Base-by-base conservation (phyloP, 139 green algal genomes). In the Auxenochlorella protothecoides region DNA sequence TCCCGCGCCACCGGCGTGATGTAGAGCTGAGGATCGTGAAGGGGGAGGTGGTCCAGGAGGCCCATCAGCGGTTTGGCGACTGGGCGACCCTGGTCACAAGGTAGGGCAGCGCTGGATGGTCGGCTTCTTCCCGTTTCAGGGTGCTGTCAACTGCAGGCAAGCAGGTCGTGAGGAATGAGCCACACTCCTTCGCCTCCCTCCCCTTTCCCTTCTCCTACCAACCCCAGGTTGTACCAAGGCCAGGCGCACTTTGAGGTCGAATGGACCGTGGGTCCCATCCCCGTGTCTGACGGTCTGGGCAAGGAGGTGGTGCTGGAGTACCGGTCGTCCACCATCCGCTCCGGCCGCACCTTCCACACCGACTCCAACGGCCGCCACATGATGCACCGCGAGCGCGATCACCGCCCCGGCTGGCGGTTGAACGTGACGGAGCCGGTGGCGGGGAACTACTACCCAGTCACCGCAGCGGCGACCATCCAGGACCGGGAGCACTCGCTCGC, bases 361-460 rank as follows among this genome's bases (percentile, higher is more conserved):
- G 89, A 94, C 63, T 64, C 83, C 63, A 94, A 94, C 65, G 89
- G 89, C 3, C 78, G 86, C 5, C 81, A 89, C 68, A 89, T 92
- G 85, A 66, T 88, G 55, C 56, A 68, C 13, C 79, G 89, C 7
- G 53, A 71, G 55, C 67, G 71, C 5, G 75, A 90, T 73, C 74
- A 64, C 59, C 78, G 86, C 2, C 79, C 79, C n/a, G 78, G 84
- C 16, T 93, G 88, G 88, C 15, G 78, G 8, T 80, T 89, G 7
- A 78, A 89, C 5, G 77, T 87, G 15, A 84, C 68, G 2, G 76
- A 90, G 72, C 76, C 74, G 5, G 72, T 85, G 5, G 79, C 89
- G 16, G 81, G 85, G 59, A 93, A 93, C 76, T 94, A 83, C 80
- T 93, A 93, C 77, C 89, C 89, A 6, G 69, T 93, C 55, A 92